Percentiles rank a stretch among this genome's conserved stretches.
These are phyloP conservation scores for Daphne laureola DNA, from an alignment of 441 rosid genomes.

Conservation along the genomic window DNA sequence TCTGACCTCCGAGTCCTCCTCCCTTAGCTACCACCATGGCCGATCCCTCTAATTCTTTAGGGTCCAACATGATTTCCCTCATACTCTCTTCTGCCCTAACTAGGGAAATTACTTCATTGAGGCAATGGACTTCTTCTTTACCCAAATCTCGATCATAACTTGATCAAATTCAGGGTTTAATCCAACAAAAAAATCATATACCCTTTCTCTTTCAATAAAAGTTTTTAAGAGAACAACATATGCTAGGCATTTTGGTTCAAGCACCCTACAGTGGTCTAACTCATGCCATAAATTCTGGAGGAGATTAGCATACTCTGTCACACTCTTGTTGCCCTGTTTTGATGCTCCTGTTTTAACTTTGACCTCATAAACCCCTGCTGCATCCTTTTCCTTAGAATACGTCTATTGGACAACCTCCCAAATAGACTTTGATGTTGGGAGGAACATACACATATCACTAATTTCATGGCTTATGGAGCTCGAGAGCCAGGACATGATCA, in stretches of 20 bases:
- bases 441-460: neutral
- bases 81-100: neutral
- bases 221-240: neutral
- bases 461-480: neutral
- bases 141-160: neutral
- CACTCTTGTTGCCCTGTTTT: neutral
- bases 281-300: neutral
- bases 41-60: neutral
- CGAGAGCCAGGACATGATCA: neutral
- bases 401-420: neutral
- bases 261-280: neutral
- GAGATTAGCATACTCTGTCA: neutral
- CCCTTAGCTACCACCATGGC: too few species aligned
- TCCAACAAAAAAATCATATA: neutral
- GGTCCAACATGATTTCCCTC: neutral
- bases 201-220: neutral
- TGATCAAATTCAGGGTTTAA: conserved; percentile 3
- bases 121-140: neutral
- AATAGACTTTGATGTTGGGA: neutral
- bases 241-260: neutral
- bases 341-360: neutral
- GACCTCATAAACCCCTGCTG: neutral
- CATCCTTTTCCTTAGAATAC: neutral
- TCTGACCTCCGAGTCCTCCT: too few species aligned
- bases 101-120: neutral